Base-by-base conservation (phyloP, 2,329 filamentous ascomycete genomes). In the Alternaria rosae region DNA sequence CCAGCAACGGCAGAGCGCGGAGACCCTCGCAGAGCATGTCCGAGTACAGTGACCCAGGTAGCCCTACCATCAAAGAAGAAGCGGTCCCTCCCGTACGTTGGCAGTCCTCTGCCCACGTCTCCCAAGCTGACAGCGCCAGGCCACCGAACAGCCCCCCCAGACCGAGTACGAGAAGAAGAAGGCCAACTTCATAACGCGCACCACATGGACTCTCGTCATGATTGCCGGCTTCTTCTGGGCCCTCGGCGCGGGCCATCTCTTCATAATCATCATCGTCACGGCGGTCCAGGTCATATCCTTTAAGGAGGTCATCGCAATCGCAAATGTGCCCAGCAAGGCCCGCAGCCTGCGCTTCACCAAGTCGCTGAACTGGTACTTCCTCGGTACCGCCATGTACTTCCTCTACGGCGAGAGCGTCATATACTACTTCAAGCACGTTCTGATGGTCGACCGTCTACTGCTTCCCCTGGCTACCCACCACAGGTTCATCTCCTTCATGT, bases 341-440 rank as follows among this genome's bases (percentile, higher is more conserved):
- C 91, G 94, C 76, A 93, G 94, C 78, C 85, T 99, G 64, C 91
- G 91, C 61, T 97, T 97, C 72, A 97, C 94, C 69, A 97, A 97
- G 84, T 93, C 92, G 70, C 85, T 99, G 72, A 98, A 98, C 82
- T 99, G 95, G 95, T 99, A 99, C 81, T 99, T 97, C 85, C 86
- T 99, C 56, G 95, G 93, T n/a, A 93, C 92, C 25, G 97, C 94
- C 70, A 98, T 99, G 94, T 99, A 99, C 85, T 99, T 97, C 73
- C 85, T 99, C 53, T 99, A 99, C 78, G 95, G 95, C 76, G 95
- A 99, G 83, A 97, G 93, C 74, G 94, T 99, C 76, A 97, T 99
- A 76, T 99, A 99, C 84, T 99, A 99, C 83, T 99, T 99, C 83
- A 99, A 99, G 86, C 95, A 99, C 79, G 94, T 99, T 70, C 89